Evolutionary conservation across 257 asterid species (phyloP).

Genomic region (Solanum rostratum): DNA sequence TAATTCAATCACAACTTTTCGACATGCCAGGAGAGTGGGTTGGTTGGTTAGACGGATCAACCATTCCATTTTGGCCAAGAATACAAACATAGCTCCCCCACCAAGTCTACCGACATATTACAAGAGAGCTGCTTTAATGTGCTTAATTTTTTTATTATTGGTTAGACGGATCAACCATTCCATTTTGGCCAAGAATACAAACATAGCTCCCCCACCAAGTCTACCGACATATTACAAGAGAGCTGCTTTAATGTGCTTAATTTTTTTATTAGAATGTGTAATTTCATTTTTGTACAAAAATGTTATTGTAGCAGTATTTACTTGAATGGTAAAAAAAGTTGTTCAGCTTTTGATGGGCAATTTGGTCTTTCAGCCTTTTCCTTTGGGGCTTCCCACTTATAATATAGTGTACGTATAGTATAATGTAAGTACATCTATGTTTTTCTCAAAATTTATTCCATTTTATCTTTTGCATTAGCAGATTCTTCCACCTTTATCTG

Average conservation of each 20-base stretch:
- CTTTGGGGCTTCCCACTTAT: neutral
- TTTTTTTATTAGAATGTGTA: neutral
- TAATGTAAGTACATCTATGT: neutral
- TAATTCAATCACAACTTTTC: neutral
- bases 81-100: neutral
- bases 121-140: neutral
- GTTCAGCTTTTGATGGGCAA: neutral
- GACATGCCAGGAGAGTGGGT: neutral
- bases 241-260: neutral
- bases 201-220: neutral
- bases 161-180: neutral
- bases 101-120: neutral
- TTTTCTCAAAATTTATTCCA: neutral
- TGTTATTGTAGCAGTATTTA: neutral
- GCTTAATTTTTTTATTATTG: neutral
- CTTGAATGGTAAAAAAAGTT: neutral
- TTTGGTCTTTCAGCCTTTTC: neutral
- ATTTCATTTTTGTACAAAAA: neutral
- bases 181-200: neutral
- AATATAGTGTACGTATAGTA: neutral
- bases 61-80: neutral
- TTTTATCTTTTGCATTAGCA: neutral
- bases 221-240: neutral
- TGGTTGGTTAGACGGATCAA: neutral
- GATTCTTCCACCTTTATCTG: neutral